Evolutionary conservation across 192 early-diverging fungal species (phyloP), one percentile per base, ranked within the genome.

Genomic region (Coemansia sp.): DNA sequence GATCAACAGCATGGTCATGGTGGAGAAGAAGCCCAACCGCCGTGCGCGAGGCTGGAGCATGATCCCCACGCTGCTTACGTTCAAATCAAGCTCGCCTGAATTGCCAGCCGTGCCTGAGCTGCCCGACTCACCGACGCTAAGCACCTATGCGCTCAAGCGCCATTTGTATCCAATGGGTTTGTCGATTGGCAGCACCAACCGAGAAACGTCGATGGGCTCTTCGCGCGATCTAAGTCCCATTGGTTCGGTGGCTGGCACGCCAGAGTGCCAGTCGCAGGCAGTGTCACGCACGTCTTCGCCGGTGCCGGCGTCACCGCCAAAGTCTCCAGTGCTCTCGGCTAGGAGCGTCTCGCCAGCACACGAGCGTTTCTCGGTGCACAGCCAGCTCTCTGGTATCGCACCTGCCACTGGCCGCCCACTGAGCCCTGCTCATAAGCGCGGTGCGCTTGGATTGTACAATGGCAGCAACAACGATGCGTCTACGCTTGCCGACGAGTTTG

Each of bases 21-120:
- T 64, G 7, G 70, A 77, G 15, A 63, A 49, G 38, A 46, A 51
- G 35, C 31, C 56, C 7, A 61, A 46, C 20, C 70, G 79, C 5
- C 66, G 79, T 14, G 59, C 79, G n/a, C 74, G 73, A 31, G 79
- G 79, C 15, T 82, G 79, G 79, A 74, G 64, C 53, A 82, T 82
- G 79, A 82, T 82, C 31, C 79, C 79, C 7, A 73, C 74, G 31
- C 65, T 82, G 47, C 71, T 82, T 32, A 70, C 74, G 14, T 82
- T 82, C 46, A 76, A 68, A 12, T 47, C 58, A 0, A 62, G 62
- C 35, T 60, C 60, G 43, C 7, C 58, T 2, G 62, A 65, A 46
- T 43, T 54, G 64, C 46, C 64, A 22, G 64, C 60, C 11, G 45
- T 37, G 40, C 40, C 45, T 6, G 68, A 68, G 42, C 73, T 62